Base-by-base conservation (phyloP, 2,329 filamentous ascomycete species). In the Epichloe brachyelytri region DNA sequence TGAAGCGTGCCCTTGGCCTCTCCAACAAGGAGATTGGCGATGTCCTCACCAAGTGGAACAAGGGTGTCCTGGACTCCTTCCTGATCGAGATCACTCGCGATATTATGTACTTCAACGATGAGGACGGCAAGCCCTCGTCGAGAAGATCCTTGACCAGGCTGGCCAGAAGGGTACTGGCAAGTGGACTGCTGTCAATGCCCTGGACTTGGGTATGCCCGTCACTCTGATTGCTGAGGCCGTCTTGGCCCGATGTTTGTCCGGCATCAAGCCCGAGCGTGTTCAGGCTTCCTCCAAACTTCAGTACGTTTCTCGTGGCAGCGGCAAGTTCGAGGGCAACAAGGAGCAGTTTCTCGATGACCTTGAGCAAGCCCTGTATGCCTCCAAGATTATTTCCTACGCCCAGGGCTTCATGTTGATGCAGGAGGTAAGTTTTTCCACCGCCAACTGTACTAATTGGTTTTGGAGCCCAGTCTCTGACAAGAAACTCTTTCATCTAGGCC, bases 401-500 rank as follows among this genome's bases (percentile, higher is more conserved):
- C 93, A 98, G 77, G 93, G 93, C 69, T 98, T 98, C 82, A 97
- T 97, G 91, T 82, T 98, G 67, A 97, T 98, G 82, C 91, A 97
- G 77, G 86, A 95, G 75, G 88, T 90, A 73, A 72, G 82, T 22
- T 19, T 12, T 20, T 3, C 39, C 15, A 37, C 44, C 30, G 10
- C 30, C 8, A 30, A 30, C 4, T 10, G 30, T 30, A 30, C 30
- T 11, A 30, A 6, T 20, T 17, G 15, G 46, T 19, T 17, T 39
- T 38, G 19, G 30, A 20, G n/a, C 14, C 12, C 34, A 15, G 26
- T 43, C 15, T 36, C 43, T 51, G 26, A 51, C 39, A 39, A 38
- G 14, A 7, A 43, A 30, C 14, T 3, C 22, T n/a, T n/a, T 22
- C 15, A 17, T 47, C 45, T 39, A 93, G 87, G 91, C 93, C 62